A percentile compares a stretch with the other conserved stretches of the same genome.
Evolutionary conservation across 164 flowering plant species (phyloP).

Genomic region (Hamamelis virginiana): DNA sequence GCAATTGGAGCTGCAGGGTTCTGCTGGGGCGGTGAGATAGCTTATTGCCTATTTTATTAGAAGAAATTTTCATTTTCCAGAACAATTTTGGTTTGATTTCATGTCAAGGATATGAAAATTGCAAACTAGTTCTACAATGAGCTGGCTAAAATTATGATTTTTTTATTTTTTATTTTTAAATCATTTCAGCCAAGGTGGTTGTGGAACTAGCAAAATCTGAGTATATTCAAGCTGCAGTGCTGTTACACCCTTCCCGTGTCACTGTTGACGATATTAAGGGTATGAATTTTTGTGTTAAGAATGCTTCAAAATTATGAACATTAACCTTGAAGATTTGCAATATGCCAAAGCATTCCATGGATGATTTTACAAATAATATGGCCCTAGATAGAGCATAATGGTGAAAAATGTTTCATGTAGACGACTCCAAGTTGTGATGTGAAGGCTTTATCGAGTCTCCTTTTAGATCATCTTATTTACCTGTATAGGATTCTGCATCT

Average conservation of each 20-base stretch:
- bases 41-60: not conserved
- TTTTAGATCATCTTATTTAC: no score
- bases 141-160: constrained; percentile 1
- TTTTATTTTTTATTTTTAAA: constrained; percentile 10
- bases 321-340: no score
- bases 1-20: constrained; percentile 51
- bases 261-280: constrained; percentile 64
- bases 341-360: no score
- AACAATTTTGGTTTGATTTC: not conserved
- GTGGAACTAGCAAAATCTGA: constrained; percentile 50
- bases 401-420: no score
- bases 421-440: no score
- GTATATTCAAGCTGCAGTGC: constrained; percentile 60
- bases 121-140: not conserved
- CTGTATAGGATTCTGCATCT: no score
- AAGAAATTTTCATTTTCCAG: not conserved
- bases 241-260: constrained; percentile 62
- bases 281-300: constrained; percentile 17
- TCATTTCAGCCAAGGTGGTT: constrained; percentile 73
- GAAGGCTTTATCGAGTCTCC: no score
- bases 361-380: no score
- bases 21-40: constrained; percentile 53
- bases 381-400: no score
- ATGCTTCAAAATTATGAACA: no score
- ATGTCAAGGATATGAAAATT: not conserved